Evolutionary conservation across 176 grass and related monocot genomes (phyloP), one percentile per base, ranked within the genome.

Genomic region (Rhynchospora tenuis): DNA sequence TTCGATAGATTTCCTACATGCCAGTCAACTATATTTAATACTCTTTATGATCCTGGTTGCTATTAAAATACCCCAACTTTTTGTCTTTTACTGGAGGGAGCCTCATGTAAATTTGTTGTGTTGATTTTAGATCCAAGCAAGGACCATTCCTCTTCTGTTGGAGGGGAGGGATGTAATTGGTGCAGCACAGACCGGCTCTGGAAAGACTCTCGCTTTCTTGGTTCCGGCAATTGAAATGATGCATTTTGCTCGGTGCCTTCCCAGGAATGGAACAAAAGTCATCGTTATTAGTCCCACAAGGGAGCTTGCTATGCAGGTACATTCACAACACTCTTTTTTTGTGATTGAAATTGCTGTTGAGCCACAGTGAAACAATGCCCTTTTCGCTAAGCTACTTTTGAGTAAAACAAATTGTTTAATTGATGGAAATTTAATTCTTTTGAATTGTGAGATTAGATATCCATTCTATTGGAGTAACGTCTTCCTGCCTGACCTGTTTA

Each of bases 171-270:
- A 89, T 51, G 83, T 85, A 13, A 85, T 86, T 61, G 87, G 87
- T 19, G 87, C 83, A 15, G 78, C 87, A 12, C 80, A 83, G 59
- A 86, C 87, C 1, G 83, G 87, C 52, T 89, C 87, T 1, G 87
- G 87, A 13, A 89, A 89, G 67, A 89, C 87, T 48, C 87, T 89
- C 9, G 87, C 87, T 59, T 89, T 89, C 33, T 78, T 86, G 87
- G 62, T 89, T 28, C 87, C 87, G 0, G 78, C 66, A 29, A 59
- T 89, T 1, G 87, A 89, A 50, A 44, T 89, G 78, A 48, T 89
- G 66, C 67, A 89, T 74, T 54, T 81, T 60, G 58, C 59, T 11
- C 57, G 12, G n/a, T 89, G 83, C 46, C 83, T 51, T 31, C 78
- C 87, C 12, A 72, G 87, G 45, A 89, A 89, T 51, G 87, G 83